Evolutionary conservation across 495 filamentous ascomycete genomes (phyloP), one percentile per base, ranked within the genome.

Genomic region (Aspergillus cavernicola): DNA sequence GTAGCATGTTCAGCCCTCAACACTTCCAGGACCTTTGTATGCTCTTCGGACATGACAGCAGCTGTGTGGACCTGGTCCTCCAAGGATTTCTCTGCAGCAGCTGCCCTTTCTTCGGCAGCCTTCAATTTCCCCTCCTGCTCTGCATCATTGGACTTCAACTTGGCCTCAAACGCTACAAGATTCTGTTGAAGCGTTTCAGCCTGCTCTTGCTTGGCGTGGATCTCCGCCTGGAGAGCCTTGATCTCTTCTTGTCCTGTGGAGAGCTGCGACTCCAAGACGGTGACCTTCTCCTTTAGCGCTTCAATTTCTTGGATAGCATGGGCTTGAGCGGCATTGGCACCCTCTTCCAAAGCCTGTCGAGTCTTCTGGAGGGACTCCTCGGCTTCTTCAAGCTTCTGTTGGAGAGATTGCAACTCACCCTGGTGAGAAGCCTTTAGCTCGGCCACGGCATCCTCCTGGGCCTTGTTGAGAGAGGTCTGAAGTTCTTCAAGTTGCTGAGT

Each of bases 231-330:
- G 28, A 78, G 62, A n/a, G 66, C 61, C 36, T 69, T 67, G 52
- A 75, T 72, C 56, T 74, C 68, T 12, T 60, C 65, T 13, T 66
- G 59, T n/a, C 65, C 68, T 7, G 65, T 60, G 8, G 69, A 62
- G 38, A 74, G 56, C 24, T 72, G 65, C 6, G 67, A 59, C 44
- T 77, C 73, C 41, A 78, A 62, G 3, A 61, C 57, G 24, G 60
- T 66, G 24, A 74, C 66, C 56, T 71, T 75, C 40, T 69, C 68
- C 48, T 66, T 67, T 23, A 77, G 66, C 37, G 65, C 55, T 33
- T 77, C 68, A 39, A 77, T 73, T 46, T 75, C 72, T 23, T 73
- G 66, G 16, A 64, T 49, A 8, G 73, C 73, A 43, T 62, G 60
- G 22, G 66, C 64, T 40, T 71, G 66, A 12, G 71, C 71, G 20